Conservation (phyloP, 495 filamentous ascomycete genomes). For the Thermothielavioides terrestris region DNA sequence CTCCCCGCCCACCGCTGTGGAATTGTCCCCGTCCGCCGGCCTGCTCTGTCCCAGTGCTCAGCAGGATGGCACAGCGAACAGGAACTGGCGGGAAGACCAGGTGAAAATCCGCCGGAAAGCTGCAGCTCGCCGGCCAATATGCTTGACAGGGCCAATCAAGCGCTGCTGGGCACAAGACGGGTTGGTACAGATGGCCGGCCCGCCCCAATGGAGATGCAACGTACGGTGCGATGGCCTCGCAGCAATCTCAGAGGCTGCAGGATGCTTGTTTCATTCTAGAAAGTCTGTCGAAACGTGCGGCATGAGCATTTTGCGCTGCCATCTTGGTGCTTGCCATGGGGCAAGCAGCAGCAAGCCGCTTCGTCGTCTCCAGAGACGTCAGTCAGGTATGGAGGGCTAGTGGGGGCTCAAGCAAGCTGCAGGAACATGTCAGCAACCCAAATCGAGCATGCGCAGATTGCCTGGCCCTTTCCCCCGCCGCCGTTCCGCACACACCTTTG, state of each 20-base stretch:
- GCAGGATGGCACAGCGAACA: background rate
- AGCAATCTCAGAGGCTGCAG: constrained; percentile 13
- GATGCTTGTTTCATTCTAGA: constrained; percentile 27
- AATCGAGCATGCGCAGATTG: no score
- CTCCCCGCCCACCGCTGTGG: background rate
- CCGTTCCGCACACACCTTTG: background rate
- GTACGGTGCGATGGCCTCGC: constrained; percentile 14
- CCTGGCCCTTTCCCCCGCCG: background rate
- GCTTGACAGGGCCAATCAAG: constrained; percentile 19
- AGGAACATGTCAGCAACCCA: constrained; percentile 2
- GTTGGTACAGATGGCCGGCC: constrained; percentile 10
- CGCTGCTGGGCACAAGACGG: constrained; percentile 5
- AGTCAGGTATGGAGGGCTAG: background rate
- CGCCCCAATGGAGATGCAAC: constrained; percentile 14
- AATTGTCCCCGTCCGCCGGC: background rate
- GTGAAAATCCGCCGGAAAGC: constrained; percentile 13
- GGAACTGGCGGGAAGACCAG: constrained; percentile 11
- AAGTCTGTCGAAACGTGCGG: constrained; percentile 17
- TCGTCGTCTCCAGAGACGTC: background rate
- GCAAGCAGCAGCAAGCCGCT: constrained; percentile 11
- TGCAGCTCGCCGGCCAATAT: constrained; percentile 16
- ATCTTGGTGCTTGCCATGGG: constrained; percentile 7
- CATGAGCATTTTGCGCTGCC: constrained; percentile 13
- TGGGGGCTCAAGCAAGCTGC: background rate
- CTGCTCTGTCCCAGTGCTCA: background rate